Base-by-base conservation (phyloP, 169 alveolate genomes). In the Eimeria praecox region DNA sequence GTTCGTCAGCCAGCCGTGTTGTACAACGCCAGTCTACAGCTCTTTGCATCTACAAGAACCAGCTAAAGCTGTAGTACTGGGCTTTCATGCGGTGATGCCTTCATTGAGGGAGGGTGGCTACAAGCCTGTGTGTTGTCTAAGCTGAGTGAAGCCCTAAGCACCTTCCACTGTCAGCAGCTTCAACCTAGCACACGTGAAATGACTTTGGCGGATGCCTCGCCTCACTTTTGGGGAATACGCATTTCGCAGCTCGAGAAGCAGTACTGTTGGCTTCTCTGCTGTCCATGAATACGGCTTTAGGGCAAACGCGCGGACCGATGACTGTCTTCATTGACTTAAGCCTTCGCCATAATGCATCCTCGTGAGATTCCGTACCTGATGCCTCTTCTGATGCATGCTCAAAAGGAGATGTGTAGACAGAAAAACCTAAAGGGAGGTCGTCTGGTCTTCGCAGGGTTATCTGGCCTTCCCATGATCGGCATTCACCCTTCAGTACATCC, bases 291-390 rank as follows among this genome's bases (percentile, higher is more conserved):
- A 38, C 8, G 12, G 27, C 56, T 9, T n/a, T 40, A 3, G 93
- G 42, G 62, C 93, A 87, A 22, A 35, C 27, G n/a, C 66, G 78
- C 3, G 93, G 93, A 27, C 93, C 93, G 64, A 87, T 66, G 49
- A 87, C 56, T 30, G 93, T 46, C 64, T 71, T 62, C 93, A 87
- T 87, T 46, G 83, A 33, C 12, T 87, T 66, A 27, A 87, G 78
- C 16, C 62, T 24, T 40, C 20, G n/a, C n/a, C 18, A 9, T 16
- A 62, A 6, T 5, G 62, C n/a, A 16, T 24, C 77, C 38, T 30
- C 71, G 38, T 16, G 9, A 20, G 4, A 0, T 22, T 64, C 69
- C 30, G n/a, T 0, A 12, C 66, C 82, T 1, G 59, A 8, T 40
- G 2, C 12, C 6, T 62, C 64, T 35, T 24, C 27, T 33, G 52